A percentile compares a stretch with the other conserved stretches of the same genome.
Evolutionary conservation across 73 alveolate species (phyloP).

Genomic region (Paramecium sexaurelia): DNA sequence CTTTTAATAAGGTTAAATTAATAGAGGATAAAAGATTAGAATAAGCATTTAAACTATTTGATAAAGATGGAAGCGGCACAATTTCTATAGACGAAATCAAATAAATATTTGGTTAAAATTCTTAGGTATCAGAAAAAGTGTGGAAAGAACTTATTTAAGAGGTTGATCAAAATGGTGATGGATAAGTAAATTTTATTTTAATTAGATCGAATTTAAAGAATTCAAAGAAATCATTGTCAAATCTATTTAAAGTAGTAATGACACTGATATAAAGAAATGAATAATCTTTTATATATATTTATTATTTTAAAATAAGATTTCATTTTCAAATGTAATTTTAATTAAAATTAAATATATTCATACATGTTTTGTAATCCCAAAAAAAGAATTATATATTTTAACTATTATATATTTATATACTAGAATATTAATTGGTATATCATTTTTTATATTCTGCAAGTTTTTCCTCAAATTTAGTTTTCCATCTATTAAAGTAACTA

Average conservation of each 20-base stretch:
- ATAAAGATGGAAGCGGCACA: conserved; percentile 81
- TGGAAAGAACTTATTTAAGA: conserved; percentile 82
- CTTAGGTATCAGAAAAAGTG: conserved; percentile 61
- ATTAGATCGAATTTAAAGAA: conserved; percentile 63
- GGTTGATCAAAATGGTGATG: conserved; percentile 83
- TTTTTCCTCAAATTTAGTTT: background rate
- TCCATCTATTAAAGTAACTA: conserved; percentile 11
- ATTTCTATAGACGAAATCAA: conserved; percentile 74
- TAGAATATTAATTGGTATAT: background rate
- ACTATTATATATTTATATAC: no score
- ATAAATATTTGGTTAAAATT: conserved; percentile 64
- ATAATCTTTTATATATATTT: background rate
- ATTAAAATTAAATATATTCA: background rate
- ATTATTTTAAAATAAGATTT: background rate
- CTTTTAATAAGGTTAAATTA: conserved; percentile 61
- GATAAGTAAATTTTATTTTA: conserved; percentile 62
- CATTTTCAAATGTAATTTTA: background rate
- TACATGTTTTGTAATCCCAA: background rate
- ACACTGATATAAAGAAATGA: background rate
- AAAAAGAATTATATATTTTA: no score
- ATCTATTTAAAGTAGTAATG: conserved; percentile 2
- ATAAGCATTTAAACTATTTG: conserved; percentile 72
- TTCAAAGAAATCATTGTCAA: conserved; percentile 65
- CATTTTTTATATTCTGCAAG: background rate
- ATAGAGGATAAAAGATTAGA: conserved; percentile 67